Evolutionary conservation across 805 yeast species (phyloP).

Genomic region (Blastobotrys americana): DNA sequence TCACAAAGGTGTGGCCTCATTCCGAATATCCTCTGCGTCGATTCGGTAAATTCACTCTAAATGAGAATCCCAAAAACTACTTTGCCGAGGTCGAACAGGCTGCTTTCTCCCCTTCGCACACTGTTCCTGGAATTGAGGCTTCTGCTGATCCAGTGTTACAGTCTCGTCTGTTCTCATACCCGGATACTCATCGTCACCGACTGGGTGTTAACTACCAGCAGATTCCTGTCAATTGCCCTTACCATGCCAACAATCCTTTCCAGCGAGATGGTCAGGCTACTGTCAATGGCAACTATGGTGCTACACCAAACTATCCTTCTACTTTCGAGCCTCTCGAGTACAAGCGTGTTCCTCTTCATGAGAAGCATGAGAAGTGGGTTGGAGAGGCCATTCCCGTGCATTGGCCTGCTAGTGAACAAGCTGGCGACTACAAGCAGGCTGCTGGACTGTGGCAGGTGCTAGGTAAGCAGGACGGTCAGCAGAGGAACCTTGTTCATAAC

Average conservation of each 20-base stretch:
- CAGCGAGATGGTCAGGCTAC: slow-evolving; percentile 59
- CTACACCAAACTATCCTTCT: slow-evolving; percentile 48
- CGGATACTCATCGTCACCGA: slow-evolving; percentile 73
- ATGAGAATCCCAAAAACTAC: slow-evolving; percentile 51
- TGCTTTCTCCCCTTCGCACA: slow-evolving; percentile 67
- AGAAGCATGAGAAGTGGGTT: slow-evolving; percentile 69
- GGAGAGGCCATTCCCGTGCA: slow-evolving; percentile 81
- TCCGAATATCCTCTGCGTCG: slow-evolving; percentile 46
- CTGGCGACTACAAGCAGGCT: slow-evolving; percentile 48
- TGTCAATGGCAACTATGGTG: slow-evolving; percentile 41
- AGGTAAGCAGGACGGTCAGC: slow-evolving; percentile 74
- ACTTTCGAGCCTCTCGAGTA: slow-evolving; percentile 31
- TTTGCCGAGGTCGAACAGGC: slow-evolving; percentile 45
- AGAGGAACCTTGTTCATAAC: slow-evolving; percentile 74
- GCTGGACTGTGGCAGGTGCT: slow-evolving; percentile 70
- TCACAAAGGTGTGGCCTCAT: slow-evolving; percentile 56
- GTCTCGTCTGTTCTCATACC: slow-evolving; percentile 66
- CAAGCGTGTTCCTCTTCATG: slow-evolving; percentile 17
- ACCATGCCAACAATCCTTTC: slow-evolving; percentile 35
- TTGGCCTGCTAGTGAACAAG: slow-evolving; percentile 63
- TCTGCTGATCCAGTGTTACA: slow-evolving; percentile 74
- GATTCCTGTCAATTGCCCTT: slow-evolving; percentile 64
- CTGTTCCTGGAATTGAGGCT: slow-evolving; percentile 70
- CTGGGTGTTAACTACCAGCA: slow-evolving; percentile 63
- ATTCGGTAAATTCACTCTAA: slow-evolving; percentile 48